Conservation (phyloP, 306 rosid genomes). For the Vicia faba region DNA sequence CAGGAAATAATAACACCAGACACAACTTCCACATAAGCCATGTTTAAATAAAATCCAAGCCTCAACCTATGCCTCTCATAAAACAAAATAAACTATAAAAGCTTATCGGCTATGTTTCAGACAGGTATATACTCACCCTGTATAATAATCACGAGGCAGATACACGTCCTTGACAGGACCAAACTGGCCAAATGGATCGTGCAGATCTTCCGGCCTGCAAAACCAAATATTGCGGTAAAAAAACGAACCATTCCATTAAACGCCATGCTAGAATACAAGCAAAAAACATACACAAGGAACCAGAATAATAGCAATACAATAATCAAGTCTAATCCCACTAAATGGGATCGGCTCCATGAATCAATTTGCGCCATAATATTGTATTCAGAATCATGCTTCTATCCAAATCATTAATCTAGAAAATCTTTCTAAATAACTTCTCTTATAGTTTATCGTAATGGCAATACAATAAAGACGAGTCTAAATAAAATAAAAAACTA, state of each 20-base stretch:
- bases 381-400: no score
- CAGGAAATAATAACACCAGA: not conserved
- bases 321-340: not conserved
- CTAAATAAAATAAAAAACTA: not conserved
- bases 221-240: slow-evolving; percentile 2
- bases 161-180: slow-evolving; percentile 84
- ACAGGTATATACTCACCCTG: slow-evolving; percentile 60
- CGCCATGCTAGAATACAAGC: not conserved
- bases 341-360: no score
- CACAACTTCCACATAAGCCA: not conserved
- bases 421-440: no score
- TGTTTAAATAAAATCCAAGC: not conserved
- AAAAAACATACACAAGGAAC: no score
- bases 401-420: no score
- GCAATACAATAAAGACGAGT: not conserved
- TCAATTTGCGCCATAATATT: no score
- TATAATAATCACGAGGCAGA: slow-evolving; percentile 79
- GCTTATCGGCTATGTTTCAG: not conserved
- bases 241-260: not conserved
- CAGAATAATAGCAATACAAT: not conserved
- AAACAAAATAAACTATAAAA: slow-evolving; percentile 5
- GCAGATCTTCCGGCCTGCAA: slow-evolving; percentile 73
- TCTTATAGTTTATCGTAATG: not conserved
- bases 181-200: slow-evolving; percentile 65
- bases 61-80: slow-evolving; percentile 3